Percentiles rank a stretch among this genome's conserved stretches.
phyloP scores from a whole-genome alignment of 768 basidiomycete genomes.

The Pilatotrama ljubarskyi region DNA sequence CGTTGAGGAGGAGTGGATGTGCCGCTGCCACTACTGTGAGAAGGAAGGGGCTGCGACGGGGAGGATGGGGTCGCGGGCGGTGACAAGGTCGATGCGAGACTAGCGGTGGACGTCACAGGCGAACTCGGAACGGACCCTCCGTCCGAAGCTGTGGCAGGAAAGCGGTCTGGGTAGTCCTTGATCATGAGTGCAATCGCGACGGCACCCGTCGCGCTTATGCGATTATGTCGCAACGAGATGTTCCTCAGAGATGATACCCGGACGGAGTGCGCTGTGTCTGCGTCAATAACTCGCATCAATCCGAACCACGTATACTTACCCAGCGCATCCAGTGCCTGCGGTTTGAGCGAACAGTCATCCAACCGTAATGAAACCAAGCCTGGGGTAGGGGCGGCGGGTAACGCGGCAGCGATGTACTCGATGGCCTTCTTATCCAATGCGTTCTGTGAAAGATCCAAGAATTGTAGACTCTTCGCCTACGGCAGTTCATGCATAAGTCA shows the following conservation, averaged over 20 bases:
- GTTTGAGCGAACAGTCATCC: constrained; percentile 81
- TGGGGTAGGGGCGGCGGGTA: constrained; percentile 51
- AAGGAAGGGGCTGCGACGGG: constrained; percentile 28
- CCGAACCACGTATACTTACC: constrained; percentile 65
- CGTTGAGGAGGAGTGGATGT: constrained; percentile 40
- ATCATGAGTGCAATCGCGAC: constrained; percentile 96
- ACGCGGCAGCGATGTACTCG: constrained; percentile 75
- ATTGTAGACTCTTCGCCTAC: constrained; percentile 75
- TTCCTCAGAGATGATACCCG: constrained; percentile 84
- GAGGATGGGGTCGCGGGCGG: constrained; percentile 37
- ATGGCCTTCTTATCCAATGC: constrained; percentile 79
- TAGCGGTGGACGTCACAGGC: constrained; percentile 27
- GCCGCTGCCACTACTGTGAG: constrained; percentile 29
- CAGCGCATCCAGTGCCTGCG: constrained; percentile 73
- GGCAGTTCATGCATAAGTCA: not conserved
- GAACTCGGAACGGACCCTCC: constrained; percentile 19
- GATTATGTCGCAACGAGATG: constrained; percentile 87
- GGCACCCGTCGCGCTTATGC: constrained; percentile 80
- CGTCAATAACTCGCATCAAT: constrained; percentile 1
- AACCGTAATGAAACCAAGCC: constrained; percentile 79
- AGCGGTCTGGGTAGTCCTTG: constrained; percentile 88
- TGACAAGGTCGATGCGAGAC: constrained; percentile 28
- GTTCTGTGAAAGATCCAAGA: constrained; percentile 90
- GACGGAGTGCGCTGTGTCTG: constrained; percentile 79
- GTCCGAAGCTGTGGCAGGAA: constrained; percentile 35